These are phyloP conservation scores for Cicer judaicum DNA, from an alignment of 306 rosid genomes.

Conservation along the genomic window DNA sequence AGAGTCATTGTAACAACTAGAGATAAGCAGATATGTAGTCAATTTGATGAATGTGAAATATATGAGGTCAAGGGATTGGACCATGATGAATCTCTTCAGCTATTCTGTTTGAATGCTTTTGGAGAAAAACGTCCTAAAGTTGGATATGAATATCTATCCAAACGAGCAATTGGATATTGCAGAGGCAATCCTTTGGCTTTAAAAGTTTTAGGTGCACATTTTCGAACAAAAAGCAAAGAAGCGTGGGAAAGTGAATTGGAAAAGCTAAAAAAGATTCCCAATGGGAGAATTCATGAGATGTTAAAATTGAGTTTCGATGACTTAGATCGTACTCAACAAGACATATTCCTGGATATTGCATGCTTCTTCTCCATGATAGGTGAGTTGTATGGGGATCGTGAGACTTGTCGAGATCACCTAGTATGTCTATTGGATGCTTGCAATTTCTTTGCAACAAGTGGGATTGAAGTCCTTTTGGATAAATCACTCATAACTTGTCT, in stretches of 20 bases:
- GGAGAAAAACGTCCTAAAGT: neutral
- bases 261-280: constrained; percentile 23
- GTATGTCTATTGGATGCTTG: neutral
- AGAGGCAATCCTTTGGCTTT: neutral
- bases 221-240: neutral
- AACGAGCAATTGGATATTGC: neutral
- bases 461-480: constrained; percentile 12
- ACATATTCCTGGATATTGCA: constrained; percentile 36
- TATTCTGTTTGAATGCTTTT: constrained; percentile 45
- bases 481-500: constrained; percentile 39
- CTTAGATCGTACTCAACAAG: neutral
- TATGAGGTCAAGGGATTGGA: constrained; percentile 37
- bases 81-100: constrained; percentile 37
- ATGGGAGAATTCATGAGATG: neutral
- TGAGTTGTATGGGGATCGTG: neutral
- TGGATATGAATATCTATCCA: constrained; percentile 36
- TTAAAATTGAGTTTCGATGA: constrained; percentile 40
- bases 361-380: constrained; percentile 32
- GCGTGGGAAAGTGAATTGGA: constrained; percentile 32
- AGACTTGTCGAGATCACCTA: neutral
- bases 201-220: constrained; percentile 36
- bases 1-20: constrained; percentile 44
- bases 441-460: neutral
- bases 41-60: constrained; percentile 7
- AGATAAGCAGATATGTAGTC: constrained; percentile 28